Evolutionary conservation across 345 rosid genomes (phyloP).

Genomic region (Arabidopsis suecica): DNA sequence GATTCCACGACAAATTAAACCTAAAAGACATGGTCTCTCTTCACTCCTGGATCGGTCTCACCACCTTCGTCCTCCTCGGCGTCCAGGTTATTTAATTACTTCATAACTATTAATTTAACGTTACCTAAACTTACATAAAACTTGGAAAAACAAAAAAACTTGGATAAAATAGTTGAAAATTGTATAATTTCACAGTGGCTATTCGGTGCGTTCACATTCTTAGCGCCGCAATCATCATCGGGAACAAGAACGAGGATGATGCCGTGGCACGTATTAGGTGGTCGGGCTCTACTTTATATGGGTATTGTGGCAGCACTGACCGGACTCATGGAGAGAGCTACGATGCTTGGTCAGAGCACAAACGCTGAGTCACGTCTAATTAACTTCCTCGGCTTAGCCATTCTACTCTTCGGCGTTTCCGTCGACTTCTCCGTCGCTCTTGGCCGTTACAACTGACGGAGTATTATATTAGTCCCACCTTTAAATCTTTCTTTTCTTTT

Average conservation of each 20-base stretch:
- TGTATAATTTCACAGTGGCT: slow-evolving; percentile 60
- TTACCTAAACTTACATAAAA: background rate
- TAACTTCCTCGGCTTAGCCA: slow-evolving; percentile 68
- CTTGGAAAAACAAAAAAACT: too few relatives aligned
- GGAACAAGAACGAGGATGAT: slow-evolving; percentile 42
- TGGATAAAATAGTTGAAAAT: background rate
- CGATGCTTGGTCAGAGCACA: slow-evolving; percentile 35
- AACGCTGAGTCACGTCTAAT: slow-evolving; percentile 61
- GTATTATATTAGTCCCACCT: background rate
- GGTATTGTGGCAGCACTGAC: slow-evolving; percentile 81
- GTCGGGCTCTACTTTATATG: slow-evolving; percentile 75
- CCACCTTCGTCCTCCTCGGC: slow-evolving; percentile 63
- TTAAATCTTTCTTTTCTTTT: slow-evolving; percentile 4
- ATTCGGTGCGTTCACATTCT: slow-evolving; percentile 57
- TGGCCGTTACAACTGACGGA: slow-evolving; percentile 57
- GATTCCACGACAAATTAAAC: slow-evolving; percentile 63
- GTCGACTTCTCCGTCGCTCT: slow-evolving; percentile 79
- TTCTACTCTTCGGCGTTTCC: slow-evolving; percentile 78
- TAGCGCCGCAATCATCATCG: slow-evolving; percentile 40
- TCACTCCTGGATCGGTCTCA: slow-evolving; percentile 88
- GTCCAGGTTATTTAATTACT: slow-evolving; percentile 59
- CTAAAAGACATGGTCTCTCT: slow-evolving; percentile 59
- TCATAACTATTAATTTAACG: background rate
- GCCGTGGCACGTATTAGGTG: slow-evolving; percentile 81
- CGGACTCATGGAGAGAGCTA: slow-evolving; percentile 66